A percentile compares a stretch with the other conserved stretches of the same genome.
Conservation (phyloP, 139 green algal species). For the Chlamydomonas incerta region DNA sequence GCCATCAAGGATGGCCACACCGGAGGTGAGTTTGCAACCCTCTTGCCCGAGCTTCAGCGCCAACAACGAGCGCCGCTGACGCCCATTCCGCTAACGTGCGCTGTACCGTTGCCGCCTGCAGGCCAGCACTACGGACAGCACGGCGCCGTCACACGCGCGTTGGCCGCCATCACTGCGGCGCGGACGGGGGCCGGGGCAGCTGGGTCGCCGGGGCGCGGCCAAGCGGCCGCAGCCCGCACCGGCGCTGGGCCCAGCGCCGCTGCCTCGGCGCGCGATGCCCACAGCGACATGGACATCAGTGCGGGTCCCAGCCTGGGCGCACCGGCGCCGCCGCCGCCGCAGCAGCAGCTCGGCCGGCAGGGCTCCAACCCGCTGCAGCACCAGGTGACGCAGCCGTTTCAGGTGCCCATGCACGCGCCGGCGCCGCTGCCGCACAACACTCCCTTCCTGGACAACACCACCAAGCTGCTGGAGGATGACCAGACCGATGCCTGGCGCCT, state of each 20-base stretch:
- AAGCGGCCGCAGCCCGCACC: background rate
- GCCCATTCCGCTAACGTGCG: background rate
- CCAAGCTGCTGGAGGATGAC: slow-evolving; percentile 44
- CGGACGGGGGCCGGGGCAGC: background rate
- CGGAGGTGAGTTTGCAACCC: slow-evolving; percentile 37
- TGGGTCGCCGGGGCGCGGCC: too few relatives aligned
- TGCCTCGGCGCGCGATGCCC: too few relatives aligned
- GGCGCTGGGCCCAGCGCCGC: too few relatives aligned
- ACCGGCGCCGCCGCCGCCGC: background rate
- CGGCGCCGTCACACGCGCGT: background rate
- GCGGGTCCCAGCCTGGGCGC: background rate
- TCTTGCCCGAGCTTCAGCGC: too few relatives aligned
- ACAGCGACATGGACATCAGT: background rate
- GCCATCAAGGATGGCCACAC: slow-evolving; percentile 36
- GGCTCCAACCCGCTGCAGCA: background rate
- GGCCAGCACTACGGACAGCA: background rate
- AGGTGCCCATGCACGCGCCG: background rate
- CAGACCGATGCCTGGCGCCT: slow-evolving; percentile 20
- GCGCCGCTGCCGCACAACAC: background rate
- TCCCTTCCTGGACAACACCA: slow-evolving; percentile 50
- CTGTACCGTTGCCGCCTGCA: background rate
- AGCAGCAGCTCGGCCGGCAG: background rate
- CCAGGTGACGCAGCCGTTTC: background rate
- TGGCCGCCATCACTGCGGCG: background rate
- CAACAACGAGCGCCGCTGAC: too few relatives aligned